phyloP scores from a whole-genome alignment of 2,329 filamentous ascomycete genomes.

The Drechmeria coniospora region DNA sequence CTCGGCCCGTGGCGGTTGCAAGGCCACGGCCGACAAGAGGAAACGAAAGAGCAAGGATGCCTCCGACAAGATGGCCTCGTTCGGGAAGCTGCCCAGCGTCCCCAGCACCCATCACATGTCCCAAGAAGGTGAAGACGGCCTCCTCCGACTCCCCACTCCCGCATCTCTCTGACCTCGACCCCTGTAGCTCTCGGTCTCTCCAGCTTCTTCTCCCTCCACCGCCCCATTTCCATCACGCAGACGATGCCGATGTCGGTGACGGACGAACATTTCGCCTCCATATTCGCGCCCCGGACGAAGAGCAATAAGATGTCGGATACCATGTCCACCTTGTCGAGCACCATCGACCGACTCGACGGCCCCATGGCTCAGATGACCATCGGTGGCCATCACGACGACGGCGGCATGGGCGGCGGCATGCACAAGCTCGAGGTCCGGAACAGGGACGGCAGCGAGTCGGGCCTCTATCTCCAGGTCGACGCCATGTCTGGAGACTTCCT shows the following conservation, averaged over 20 bases:
- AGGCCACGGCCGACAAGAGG: conserved; percentile 34
- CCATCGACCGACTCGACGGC: conserved; percentile 43
- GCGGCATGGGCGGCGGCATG: conserved; percentile 28
- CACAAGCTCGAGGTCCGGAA: conserved; percentile 37
- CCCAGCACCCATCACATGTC: conserved; percentile 60
- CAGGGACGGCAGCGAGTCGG: conserved; percentile 40
- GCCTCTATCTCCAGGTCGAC: conserved; percentile 51
- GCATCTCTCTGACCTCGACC: not conserved
- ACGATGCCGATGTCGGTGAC: conserved; percentile 60
- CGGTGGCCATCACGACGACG: conserved; percentile 22
- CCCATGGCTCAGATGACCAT: conserved; percentile 39
- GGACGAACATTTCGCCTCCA: conserved; percentile 64
- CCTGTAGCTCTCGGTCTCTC: conserved; percentile 67
- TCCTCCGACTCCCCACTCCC: not conserved
- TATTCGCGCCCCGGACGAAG: conserved; percentile 51
- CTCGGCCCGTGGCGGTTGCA: conserved; percentile 24
- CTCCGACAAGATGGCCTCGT: conserved; percentile 26
- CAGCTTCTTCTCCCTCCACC: conserved; percentile 89
- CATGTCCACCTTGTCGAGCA: conserved; percentile 48
- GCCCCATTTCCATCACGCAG: conserved; percentile 78
- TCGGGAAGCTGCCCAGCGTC: conserved; percentile 53
- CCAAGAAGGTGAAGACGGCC: conserved; percentile 40
- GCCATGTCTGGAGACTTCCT: conserved; percentile 54
- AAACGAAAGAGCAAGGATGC: conserved; percentile 43
- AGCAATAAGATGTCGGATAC: conserved; percentile 41